Conservation (phyloP, 2,329 filamentous ascomycete genomes). For the Rachicladosporium sp. region DNA sequence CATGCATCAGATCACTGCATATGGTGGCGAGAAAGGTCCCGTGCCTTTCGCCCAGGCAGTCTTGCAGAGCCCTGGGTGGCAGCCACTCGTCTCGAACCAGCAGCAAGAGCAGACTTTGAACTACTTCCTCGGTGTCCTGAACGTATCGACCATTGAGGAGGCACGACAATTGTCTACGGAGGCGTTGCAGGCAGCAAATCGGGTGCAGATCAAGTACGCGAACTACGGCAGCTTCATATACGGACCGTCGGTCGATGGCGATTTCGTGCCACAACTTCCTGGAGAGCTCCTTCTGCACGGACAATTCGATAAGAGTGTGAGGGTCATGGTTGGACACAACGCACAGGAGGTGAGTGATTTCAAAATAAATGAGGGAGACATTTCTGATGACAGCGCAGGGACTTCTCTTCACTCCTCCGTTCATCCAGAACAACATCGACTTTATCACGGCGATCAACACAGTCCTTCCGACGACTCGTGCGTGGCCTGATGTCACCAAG, state of each 20-base stretch:
- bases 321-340: constrained; percentile 35
- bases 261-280: constrained; percentile 37
- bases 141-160: constrained; percentile 33
- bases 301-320: constrained; percentile 32
- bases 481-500: constrained; percentile 18
- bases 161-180: constrained; percentile 30
- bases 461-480: constrained; percentile 20
- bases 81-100: constrained; percentile 22
- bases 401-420: constrained; percentile 30
- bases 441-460: constrained; percentile 17
- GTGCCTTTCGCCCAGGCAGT: constrained; percentile 36
- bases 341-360: constrained; percentile 23
- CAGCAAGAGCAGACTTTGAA: constrained; percentile 29
- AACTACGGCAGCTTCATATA: constrained; percentile 34
- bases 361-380: background rate
- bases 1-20: constrained; percentile 42
- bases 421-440: constrained; percentile 21
- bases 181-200: constrained; percentile 32
- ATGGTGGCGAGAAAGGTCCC: constrained; percentile 31
- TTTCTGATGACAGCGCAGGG: constrained; percentile 15
- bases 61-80: constrained; percentile 34
- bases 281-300: constrained; percentile 33
- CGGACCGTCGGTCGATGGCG: constrained; percentile 37
- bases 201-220: constrained; percentile 27
- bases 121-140: constrained; percentile 29